Evolutionary conservation across 345 rosid genomes (phyloP).

Genomic region (Citrus sinensis): DNA sequence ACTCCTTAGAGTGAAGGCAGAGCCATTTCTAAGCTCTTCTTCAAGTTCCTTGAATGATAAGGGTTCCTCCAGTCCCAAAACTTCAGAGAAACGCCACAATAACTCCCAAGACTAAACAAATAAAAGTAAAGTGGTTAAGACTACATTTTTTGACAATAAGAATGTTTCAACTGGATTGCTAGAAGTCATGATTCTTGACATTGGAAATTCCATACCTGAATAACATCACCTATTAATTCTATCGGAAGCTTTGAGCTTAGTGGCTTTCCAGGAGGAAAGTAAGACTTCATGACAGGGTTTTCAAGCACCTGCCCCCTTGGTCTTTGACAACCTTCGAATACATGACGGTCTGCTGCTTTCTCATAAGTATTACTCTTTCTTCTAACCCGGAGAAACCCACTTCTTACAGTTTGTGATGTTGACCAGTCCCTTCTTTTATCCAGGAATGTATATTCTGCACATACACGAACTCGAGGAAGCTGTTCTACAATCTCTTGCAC

Average conservation of each 20-base stretch:
- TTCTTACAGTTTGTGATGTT: conserved; percentile 20
- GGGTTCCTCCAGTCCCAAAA: conserved; percentile 29
- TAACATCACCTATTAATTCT: conserved; percentile 29
- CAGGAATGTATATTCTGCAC: conserved; percentile 24
- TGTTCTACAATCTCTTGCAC: conserved; percentile 39
- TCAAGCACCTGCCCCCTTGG: conserved; percentile 5
- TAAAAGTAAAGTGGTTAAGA: conserved; percentile 4
- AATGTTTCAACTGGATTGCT: background rate
- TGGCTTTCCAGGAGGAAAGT: conserved; percentile 24
- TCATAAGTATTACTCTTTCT: conserved; percentile 19
- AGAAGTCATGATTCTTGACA: background rate
- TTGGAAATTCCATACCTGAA: conserved; percentile 32
- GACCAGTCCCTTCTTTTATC: conserved; percentile 18
- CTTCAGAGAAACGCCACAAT: conserved; percentile 36
- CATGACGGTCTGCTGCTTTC: conserved; percentile 13
- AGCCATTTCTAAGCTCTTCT: conserved; percentile 24
- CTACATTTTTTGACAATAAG: conserved; percentile 1
- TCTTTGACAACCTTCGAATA: conserved; percentile 1
- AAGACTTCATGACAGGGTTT: conserved; percentile 8
- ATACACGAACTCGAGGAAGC: conserved; percentile 26
- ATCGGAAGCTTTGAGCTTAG: conserved; percentile 30
- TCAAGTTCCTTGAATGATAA: conserved; percentile 30
- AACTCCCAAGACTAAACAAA: conserved; percentile 37
- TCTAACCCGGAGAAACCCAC: conserved; percentile 27
- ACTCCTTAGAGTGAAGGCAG: conserved; percentile 8